A percentile compares a stretch with the other conserved stretches of the same genome.
phyloP scores from a whole-genome alignment of 2,329 filamentous ascomycete genomes.

The Penicillium nordicum region DNA sequence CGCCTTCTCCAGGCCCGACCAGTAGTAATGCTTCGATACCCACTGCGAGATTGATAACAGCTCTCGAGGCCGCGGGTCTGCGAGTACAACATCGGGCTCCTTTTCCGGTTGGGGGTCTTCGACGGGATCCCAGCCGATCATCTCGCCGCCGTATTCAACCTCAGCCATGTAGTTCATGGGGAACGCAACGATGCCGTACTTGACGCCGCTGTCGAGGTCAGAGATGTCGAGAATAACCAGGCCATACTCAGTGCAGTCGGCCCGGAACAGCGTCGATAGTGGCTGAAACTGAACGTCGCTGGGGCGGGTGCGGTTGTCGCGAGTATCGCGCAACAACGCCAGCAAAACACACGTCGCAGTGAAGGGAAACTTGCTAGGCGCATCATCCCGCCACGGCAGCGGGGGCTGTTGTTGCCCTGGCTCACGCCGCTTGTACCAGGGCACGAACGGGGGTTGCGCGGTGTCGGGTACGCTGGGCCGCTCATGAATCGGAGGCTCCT shows the following conservation, averaged over 20 bases:
- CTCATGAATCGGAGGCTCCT: too few species aligned
- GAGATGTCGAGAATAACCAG: constrained; percentile 17
- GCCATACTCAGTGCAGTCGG: constrained; percentile 16
- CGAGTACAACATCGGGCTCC: constrained; percentile 12
- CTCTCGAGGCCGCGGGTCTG: constrained; percentile 10
- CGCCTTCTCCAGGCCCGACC: too few species aligned
- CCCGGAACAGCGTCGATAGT: constrained; percentile 14
- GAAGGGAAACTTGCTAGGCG: too few species aligned
- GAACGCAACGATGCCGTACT: constrained; percentile 14
- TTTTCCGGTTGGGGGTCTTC: constrained; percentile 13
- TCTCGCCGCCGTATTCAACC: neutral
- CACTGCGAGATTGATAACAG: constrained; percentile 15
- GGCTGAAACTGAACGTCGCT: constrained; percentile 18
- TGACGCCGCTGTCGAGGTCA: constrained; percentile 13
- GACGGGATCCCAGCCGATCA: constrained; percentile 12
- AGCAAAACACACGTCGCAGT: too few species aligned
- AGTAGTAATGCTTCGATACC: neutral
- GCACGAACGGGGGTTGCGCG: too few species aligned
- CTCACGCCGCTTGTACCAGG: too few species aligned
- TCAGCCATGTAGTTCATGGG: constrained; percentile 12
- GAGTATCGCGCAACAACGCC: too few species aligned
- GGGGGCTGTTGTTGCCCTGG: too few species aligned
- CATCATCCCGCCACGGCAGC: too few species aligned
- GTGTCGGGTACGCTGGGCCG: too few species aligned
- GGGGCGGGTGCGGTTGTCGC: constrained; percentile 1